phyloP scores from a whole-genome alignment of 2,329 filamentous ascomycete species.

The Metarhizium humberi region DNA sequence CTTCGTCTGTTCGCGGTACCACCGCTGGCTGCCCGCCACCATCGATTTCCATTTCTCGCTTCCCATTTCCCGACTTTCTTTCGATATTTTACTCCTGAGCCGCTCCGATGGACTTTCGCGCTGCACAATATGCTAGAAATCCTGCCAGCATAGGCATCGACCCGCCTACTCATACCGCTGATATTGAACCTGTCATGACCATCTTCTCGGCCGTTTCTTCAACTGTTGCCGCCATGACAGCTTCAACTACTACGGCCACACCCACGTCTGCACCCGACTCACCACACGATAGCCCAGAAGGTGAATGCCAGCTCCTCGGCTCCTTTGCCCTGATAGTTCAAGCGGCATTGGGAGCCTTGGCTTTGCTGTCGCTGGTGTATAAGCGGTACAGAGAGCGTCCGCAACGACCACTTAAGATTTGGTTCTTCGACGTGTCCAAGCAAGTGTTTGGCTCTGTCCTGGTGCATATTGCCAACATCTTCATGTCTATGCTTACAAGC shows the following conservation, averaged over 20 bases:
- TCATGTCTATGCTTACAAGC: constrained; percentile 93
- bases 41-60: no score
- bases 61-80: no score
- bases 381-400: constrained; percentile 90
- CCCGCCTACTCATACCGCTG: constrained; percentile 6
- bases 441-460: constrained; percentile 91
- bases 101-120: not conserved
- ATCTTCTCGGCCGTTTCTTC: constrained; percentile 8
- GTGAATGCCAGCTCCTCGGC: constrained; percentile 80
- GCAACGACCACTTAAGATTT: constrained; percentile 87
- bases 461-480: constrained; percentile 83
- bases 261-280: constrained; percentile 15
- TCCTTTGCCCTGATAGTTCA: constrained; percentile 89
- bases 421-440: constrained; percentile 96
- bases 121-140: constrained; percentile 2
- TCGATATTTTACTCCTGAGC: no score
- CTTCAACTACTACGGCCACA: constrained; percentile 18
- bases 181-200: constrained; percentile 6
- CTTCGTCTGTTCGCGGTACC: not conserved
- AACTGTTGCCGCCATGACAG: constrained; percentile 15
- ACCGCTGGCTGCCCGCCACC: no score
- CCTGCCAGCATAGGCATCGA: constrained; percentile 9
- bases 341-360: constrained; percentile 72
- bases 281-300: constrained; percentile 39
- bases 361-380: constrained; percentile 77